These are phyloP conservation scores for Peronospora tabacina DNA, from an alignment of 352 stramenopile species.

Conservation along the genomic window DNA sequence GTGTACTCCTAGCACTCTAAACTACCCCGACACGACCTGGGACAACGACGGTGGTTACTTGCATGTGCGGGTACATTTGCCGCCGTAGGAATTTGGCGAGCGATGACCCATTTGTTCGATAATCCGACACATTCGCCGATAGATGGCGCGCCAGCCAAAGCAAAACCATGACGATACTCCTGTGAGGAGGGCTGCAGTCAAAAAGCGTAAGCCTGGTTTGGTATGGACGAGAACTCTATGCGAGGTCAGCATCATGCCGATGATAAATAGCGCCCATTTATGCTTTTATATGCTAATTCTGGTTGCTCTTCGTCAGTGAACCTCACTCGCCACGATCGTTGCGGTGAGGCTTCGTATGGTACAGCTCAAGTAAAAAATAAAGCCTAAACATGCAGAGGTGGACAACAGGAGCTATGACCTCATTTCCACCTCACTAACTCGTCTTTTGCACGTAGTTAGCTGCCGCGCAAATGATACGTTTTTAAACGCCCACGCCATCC, in stretches of 20 bases:
- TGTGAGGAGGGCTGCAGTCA: conserved; percentile 11
- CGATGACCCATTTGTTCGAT: conserved; percentile 39
- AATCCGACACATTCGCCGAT: not conserved
- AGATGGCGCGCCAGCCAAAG: not conserved
- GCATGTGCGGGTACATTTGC: conserved; percentile 44
- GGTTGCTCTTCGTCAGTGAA: conserved; percentile 14
- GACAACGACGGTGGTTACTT: conserved; percentile 54
- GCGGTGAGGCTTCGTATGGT: conserved; percentile 28
- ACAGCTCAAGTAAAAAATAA: conserved; percentile 36
- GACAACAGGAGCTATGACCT: conserved; percentile 7
- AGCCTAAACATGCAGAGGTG: conserved; percentile 24
- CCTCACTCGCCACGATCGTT: conserved; percentile 14
- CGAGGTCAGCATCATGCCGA: conserved; percentile 3
- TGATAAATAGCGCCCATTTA: conserved; percentile 40
- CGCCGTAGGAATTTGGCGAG: conserved; percentile 40
- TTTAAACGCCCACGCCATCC: not conserved
- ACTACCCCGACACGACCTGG: conserved; percentile 30
- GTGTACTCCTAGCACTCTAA: conserved; percentile 30
- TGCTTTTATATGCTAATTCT: conserved; percentile 24
- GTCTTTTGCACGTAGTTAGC: conserved; percentile 4
- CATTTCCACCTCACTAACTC: conserved; percentile 12
- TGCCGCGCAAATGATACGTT: conserved; percentile 18
- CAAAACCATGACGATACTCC: conserved; percentile 2
- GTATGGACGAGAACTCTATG: not conserved
- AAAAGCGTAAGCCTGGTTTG: conserved; percentile 9